Percentiles rank a stretch among this genome's conserved stretches.
These are phyloP conservation scores for Ustilago esculenta DNA, from an alignment of 1,284 basidiomycete genomes.

Conservation along the genomic window DNA sequence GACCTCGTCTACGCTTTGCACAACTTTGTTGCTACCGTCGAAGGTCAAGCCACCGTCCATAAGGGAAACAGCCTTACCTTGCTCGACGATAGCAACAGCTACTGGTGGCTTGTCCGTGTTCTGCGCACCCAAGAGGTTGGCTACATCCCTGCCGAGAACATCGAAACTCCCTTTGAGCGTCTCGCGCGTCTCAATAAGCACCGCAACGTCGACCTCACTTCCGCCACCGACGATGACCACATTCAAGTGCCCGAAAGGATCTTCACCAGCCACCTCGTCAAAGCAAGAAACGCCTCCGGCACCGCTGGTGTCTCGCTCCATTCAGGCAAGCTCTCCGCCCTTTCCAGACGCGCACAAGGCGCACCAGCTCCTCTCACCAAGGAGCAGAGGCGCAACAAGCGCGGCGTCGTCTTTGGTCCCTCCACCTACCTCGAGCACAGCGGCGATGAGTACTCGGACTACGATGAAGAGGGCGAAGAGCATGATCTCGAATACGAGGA, in stretches of 20 bases:
- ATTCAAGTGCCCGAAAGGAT: conserved; percentile 58
- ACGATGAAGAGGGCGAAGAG: conserved; percentile 56
- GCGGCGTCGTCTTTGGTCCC: conserved; percentile 61
- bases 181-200: conserved; percentile 96
- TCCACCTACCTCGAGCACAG: conserved; percentile 64
- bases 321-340: conserved; percentile 65
- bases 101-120: conserved; percentile 67
- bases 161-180: conserved; percentile 96
- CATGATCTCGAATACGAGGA: conserved; percentile 53
- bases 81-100: conserved; percentile 66
- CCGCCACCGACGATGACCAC: conserved; percentile 65
- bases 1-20: conserved; percentile 67
- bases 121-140: conserved; percentile 84
- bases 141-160: conserved; percentile 98
- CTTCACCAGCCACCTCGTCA: conserved; percentile 58
- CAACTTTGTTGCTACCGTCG: conserved; percentile 66
- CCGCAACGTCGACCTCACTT: conserved; percentile 82
- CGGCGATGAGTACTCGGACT: conserved; percentile 60
- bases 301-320: conserved; percentile 51
- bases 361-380: conserved; percentile 43
- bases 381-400: conserved; percentile 50
- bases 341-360: conserved; percentile 58
- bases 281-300: conserved; percentile 50
- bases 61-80: conserved; percentile 66
- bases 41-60: conserved; percentile 66